Base-by-base conservation (phyloP, 805 yeast genomes). In the Candida sphagnicola region DNA sequence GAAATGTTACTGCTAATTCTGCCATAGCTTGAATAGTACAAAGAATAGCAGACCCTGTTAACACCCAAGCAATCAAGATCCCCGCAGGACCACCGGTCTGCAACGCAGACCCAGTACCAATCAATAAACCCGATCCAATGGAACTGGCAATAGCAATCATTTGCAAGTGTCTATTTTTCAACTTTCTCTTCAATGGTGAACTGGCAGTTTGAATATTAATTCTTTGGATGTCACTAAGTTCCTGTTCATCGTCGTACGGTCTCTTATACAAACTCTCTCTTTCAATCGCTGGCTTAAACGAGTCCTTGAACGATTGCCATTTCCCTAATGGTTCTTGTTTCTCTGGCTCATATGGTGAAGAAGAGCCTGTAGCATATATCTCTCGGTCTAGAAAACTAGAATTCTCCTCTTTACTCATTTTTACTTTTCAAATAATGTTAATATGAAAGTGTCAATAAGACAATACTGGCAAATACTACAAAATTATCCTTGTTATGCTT, bases 221-320 rank as follows among this genome's bases (percentile, higher is more conserved):
- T 28, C 55, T 59, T 40, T 69, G 72, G 10, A 66, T 40, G 29
- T 68, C 74, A 4, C 65, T 61, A 13, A 58, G 35, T 39, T 48
- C 57, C 26, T 45, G 46, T 5, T 47, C 49, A 18, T 48, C 47
- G 4, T 46, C 49, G 10, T 6, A 44, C 49, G n/a, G 58, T 57
- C 11, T 57, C 54, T 40, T 61, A 57, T 13, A 47, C 41, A 30
- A 34, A 18, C 35, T 24, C 24, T 44, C 42, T 4, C 28, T 45
- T n/a, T 49, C 45, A 11, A 49, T 48, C 24, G 51, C 60, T 17
- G 65, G 55, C 50, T 64, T 74, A 61, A 75, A 75, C 4, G 80
- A 74, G 50, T 75, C 78, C 45, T 61, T 70, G 47, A 75, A 66
- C 18, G 49, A 49, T 38, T 58, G 61, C 77, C 77, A 72, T 50